Percentiles rank a stretch among this genome's conserved stretches.
phyloP scores from a whole-genome alignment of 2,329 filamentous ascomycete genomes.

The Claviceps spartinae region DNA sequence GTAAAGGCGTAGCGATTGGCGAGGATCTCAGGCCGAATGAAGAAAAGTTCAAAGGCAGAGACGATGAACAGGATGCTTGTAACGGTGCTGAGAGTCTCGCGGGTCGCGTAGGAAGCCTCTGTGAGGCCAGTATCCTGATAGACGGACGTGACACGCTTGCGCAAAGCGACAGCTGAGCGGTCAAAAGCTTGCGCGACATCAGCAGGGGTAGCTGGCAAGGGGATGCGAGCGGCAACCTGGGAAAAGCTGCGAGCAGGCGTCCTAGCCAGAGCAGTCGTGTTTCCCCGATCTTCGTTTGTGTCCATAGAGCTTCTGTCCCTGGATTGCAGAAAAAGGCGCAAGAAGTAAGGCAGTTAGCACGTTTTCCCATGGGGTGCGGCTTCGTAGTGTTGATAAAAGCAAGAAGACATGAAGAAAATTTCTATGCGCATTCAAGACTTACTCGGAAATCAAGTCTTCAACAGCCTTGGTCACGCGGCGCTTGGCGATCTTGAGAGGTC shows the following conservation, averaged over 20 bases:
- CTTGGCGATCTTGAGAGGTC: slow-evolving; percentile 30
- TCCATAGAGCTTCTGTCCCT: background rate
- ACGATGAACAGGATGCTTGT: slow-evolving; percentile 57
- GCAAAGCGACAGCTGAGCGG: slow-evolving; percentile 51
- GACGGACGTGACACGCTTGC: slow-evolving; percentile 48
- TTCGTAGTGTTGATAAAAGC: background rate
- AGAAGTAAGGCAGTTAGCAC: background rate
- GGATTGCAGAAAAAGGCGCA: no score
- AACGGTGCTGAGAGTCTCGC: slow-evolving; percentile 59
- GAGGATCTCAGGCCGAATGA: slow-evolving; percentile 57
- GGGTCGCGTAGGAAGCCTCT: slow-evolving; percentile 50
- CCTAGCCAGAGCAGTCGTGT: slow-evolving; percentile 32
- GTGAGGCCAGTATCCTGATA: slow-evolving; percentile 55
- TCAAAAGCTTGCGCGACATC: slow-evolving; percentile 67
- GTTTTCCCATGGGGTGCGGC: background rate
- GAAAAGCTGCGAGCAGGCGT: slow-evolving; percentile 39
- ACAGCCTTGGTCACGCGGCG: slow-evolving; percentile 31
- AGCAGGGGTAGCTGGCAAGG: slow-evolving; percentile 69
- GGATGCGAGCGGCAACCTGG: slow-evolving; percentile 44
- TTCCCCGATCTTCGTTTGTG: slow-evolving; percentile 19
- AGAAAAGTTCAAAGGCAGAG: slow-evolving; percentile 54
- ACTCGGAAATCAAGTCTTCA: slow-evolving; percentile 34
- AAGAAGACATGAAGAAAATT: no score
- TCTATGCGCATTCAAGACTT: slow-evolving; percentile 14
- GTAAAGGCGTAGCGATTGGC: slow-evolving; percentile 60